Base-by-base conservation (phyloP, 495 filamentous ascomycete species). In the Podospora tetraspora region DNA sequence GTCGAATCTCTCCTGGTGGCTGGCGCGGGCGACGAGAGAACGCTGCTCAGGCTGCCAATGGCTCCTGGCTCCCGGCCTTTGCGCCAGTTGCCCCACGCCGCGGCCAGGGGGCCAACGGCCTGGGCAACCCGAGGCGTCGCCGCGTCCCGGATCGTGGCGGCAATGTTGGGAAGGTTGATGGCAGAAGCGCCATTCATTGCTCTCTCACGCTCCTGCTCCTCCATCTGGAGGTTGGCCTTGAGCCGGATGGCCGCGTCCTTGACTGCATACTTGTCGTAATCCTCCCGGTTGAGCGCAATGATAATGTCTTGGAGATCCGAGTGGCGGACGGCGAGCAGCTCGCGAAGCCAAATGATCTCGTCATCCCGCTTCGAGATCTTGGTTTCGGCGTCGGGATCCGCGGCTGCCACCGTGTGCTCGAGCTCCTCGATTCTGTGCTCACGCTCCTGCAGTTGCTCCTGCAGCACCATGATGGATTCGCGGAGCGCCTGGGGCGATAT, bases 221-320 rank as follows among this genome's bases (percentile, higher is more conserved):
- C 93, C 95, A 99, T 99, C 76, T 98, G 91, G 21, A 99, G 84
- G 72, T 95, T 97, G 22, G 96, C 91, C 74, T 92, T 93, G 66
- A 99, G 86, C 9, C 95, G 89, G 71, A 97, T 97, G 34, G 93
- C 92, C 11, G 93, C 92, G 76, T 98, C 93, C 69, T 89, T 90
- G 66, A 97, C 89, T 19, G 85, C 84, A 68, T 91, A 85, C 37
- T 85, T 84, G 79, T 97, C 88, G 75, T 90, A 93, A 52, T 84
- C 80, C 2, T 93, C 90, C 64, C 88, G 80, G 10, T 89, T 88
- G 32, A 98, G 84, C 13, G 89, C 89, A 64, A 86, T 84, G 76
- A 97, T 93, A 64, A 99, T 93, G 73, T 99, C 95, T 68, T 93
- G 88, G 2, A 99, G 83, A 76, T 99, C 95, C 64, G 93, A 92